Evolutionary conservation across 1,284 basidiomycete species (phyloP).

Genomic region (Cutaneotrichosporon mucoides): DNA sequence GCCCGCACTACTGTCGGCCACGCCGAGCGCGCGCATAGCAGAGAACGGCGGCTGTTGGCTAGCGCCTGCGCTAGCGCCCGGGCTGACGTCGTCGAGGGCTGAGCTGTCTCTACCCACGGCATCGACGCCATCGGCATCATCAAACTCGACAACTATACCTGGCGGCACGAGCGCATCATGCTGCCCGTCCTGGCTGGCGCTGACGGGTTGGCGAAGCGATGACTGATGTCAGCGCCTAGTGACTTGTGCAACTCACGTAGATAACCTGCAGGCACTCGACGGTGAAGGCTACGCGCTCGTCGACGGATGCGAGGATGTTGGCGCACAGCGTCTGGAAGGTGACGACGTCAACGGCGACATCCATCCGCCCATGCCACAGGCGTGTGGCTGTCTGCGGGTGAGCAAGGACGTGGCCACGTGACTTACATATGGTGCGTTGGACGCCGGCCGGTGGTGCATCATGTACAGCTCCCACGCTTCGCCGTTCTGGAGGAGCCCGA

Average conservation of each 20-base stretch:
- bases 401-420: no score
- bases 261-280: not conserved
- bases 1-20: not conserved
- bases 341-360: not conserved
- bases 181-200: no score
- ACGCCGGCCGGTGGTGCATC: not conserved
- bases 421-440: not conserved
- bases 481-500: not conserved
- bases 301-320: not conserved
- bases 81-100: no score
- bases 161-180: not conserved
- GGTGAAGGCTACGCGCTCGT: not conserved
- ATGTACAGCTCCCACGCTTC: slow-evolving; percentile 1
- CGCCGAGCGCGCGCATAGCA: no score
- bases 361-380: not conserved
- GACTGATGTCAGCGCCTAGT: no score
- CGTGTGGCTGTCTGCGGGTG: not conserved
- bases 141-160: no score
- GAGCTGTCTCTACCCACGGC: no score
- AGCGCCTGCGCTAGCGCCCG: not conserved
- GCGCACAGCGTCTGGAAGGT: not conserved
- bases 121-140: no score
- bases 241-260: not conserved
- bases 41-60: not conserved
- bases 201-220: no score